Evolutionary conservation across 352 stramenopile species (phyloP).

Genomic region (Globisporangium rhizosaccharum): DNA sequence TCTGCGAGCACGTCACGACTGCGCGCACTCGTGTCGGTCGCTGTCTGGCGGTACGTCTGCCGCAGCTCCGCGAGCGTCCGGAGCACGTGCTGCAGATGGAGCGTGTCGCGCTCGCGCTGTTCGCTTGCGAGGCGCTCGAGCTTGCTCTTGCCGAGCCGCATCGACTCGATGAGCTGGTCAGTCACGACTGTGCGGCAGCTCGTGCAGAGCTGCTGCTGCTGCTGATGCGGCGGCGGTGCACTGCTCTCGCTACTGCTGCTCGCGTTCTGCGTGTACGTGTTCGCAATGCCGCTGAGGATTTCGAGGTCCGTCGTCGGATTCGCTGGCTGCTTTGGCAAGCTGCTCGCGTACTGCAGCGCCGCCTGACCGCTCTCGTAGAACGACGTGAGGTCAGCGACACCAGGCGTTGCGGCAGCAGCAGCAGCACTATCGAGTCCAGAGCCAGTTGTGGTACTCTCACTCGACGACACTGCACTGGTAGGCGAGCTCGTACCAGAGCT

Average conservation of each 20-base stretch:
- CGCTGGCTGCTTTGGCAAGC: neutral
- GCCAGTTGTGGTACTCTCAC: neutral
- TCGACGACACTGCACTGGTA: neutral
- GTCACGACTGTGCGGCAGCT: constrained; percentile 60
- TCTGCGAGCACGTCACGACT: constrained; percentile 50
- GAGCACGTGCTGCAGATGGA: constrained; percentile 59
- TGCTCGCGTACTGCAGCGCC: constrained; percentile 18
- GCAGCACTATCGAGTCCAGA: neutral
- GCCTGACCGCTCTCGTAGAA: constrained; percentile 54
- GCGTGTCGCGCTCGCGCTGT: constrained; percentile 59
- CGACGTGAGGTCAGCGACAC: constrained; percentile 33
- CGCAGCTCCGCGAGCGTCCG: constrained; percentile 42
- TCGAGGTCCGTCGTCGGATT: constrained; percentile 49
- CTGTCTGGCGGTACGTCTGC: constrained; percentile 42
- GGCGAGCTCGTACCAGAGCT: constrained; percentile 14
- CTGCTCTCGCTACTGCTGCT: constrained; percentile 17
- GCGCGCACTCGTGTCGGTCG: constrained; percentile 29
- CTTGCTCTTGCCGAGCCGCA: constrained; percentile 58
- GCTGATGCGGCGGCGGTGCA: neutral
- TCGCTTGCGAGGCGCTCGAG: constrained; percentile 39
- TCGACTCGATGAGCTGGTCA: constrained; percentile 75
- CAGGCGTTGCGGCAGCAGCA: constrained; percentile 4
- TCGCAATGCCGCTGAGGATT: constrained; percentile 81
- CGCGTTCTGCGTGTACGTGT: constrained; percentile 68
- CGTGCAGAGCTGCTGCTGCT: constrained; percentile 34